Conservation (phyloP, 2,329 filamentous ascomycete species). For the Fusarium mundagurra region DNA sequence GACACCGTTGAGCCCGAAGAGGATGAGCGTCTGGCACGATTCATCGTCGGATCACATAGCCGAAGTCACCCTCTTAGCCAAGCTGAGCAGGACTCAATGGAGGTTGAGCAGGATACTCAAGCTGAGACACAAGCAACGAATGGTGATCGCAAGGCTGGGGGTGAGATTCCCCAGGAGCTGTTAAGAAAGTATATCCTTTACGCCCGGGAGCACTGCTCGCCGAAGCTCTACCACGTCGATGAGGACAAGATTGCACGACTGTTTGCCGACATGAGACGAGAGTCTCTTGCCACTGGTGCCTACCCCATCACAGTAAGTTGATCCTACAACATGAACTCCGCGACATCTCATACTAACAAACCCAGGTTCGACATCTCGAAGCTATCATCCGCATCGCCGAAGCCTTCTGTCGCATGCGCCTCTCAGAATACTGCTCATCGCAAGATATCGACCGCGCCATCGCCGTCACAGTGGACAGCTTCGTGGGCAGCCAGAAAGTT, state of each 20-base stretch:
- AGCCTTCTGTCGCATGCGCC: slow-evolving; percentile 94
- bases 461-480: slow-evolving; percentile 94
- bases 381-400: slow-evolving; percentile 97
- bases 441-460: slow-evolving; percentile 97
- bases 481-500: slow-evolving; percentile 95
- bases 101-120: slow-evolving; percentile 67
- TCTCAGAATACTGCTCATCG: slow-evolving; percentile 93
- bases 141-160: slow-evolving; percentile 51
- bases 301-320: slow-evolving; percentile 95
- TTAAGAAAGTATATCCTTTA: slow-evolving; percentile 97
- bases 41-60: slow-evolving; percentile 94
- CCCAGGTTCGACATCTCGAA: slow-evolving; percentile 94
- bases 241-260: slow-evolving; percentile 95
- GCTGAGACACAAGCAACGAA: slow-evolving; percentile 48
- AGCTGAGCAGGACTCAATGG: slow-evolving; percentile 64
- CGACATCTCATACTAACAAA: slow-evolving; percentile 13
- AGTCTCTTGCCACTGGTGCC: slow-evolving; percentile 91
- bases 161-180: slow-evolving; percentile 89
- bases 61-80: slow-evolving; percentile 80
- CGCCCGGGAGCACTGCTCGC: slow-evolving; percentile 85
- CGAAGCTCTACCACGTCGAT: slow-evolving; percentile 97
- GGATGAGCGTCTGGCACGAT: slow-evolving; percentile 91
- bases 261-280: slow-evolving; percentile 95
- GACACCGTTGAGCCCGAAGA: slow-evolving; percentile 93
- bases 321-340: not conserved